Evolutionary conservation across 306 rosid species (phyloP).

Genomic region (Carpinus fangiana): DNA sequence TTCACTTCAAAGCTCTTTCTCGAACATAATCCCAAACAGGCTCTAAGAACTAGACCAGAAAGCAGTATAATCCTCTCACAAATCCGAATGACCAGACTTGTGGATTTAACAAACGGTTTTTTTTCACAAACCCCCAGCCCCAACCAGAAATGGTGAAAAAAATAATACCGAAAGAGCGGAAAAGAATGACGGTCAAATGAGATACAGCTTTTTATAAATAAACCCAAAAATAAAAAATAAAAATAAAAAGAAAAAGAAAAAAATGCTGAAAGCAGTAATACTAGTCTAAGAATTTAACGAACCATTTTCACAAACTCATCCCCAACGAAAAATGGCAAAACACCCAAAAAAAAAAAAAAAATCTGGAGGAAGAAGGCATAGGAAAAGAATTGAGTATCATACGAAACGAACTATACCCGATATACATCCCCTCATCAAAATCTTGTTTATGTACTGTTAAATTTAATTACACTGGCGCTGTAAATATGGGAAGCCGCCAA

Average conservation of each 20-base stretch:
- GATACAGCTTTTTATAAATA: not conserved
- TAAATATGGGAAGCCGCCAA: conserved; percentile 27
- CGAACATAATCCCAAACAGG: too few relatives aligned
- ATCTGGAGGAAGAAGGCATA: not conserved
- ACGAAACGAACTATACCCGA: conserved; percentile 36
- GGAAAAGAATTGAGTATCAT: not conserved
- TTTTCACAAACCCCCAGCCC: not conserved
- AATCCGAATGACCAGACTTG: not conserved
- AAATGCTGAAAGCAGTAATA: not conserved
- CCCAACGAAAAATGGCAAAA: not conserved
- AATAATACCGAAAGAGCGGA: not conserved
- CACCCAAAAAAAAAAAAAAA: not conserved
- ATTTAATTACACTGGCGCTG: conserved; percentile 33
- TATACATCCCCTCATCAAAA: conserved; percentile 40
- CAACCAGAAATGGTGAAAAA: not conserved
- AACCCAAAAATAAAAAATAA: too few relatives aligned
- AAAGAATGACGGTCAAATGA: not conserved
- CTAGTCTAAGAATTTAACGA: not conserved
- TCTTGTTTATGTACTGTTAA: conserved; percentile 46
- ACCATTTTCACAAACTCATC: conserved; percentile 18
- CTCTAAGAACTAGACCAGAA: too few relatives aligned
- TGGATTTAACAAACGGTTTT: not conserved
- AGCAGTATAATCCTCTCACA: not conserved
- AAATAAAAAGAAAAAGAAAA: too few relatives aligned
- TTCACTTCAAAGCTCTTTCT: too few relatives aligned